Percentiles rank a stretch among this genome's conserved stretches.
Evolutionary conservation across 2,329 filamentous ascomycete species (phyloP).

Genomic region (Alternaria triticimaculans): DNA sequence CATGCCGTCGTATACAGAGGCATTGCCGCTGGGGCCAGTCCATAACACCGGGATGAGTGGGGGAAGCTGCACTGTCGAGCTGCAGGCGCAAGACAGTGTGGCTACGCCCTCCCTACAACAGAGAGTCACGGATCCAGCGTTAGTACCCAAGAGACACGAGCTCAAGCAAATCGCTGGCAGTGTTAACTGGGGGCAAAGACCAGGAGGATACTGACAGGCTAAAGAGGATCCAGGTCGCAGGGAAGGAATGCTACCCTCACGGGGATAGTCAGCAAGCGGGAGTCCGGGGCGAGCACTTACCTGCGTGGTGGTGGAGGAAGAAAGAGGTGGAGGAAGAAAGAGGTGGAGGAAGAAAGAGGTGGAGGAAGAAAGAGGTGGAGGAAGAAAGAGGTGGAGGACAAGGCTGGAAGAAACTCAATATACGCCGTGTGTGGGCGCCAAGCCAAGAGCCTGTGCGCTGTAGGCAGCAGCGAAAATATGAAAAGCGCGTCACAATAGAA

Average conservation of each 20-base stretch:
- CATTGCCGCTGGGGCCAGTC: not conserved
- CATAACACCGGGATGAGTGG: not conserved
- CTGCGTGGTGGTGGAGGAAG: not conserved
- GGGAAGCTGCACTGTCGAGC: not conserved
- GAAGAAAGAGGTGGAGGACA: not conserved
- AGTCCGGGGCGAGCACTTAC: not conserved
- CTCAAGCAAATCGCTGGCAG: not conserved
- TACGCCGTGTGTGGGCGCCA: not conserved
- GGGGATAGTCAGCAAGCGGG: not conserved
- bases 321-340: not conserved
- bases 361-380: no score
- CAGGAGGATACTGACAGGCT: not conserved
- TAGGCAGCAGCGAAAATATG: not conserved
- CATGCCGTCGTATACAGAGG: not conserved
- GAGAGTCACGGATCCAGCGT: not conserved
- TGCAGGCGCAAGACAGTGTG: not conserved
- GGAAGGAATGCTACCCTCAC: not conserved
- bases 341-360: not conserved
- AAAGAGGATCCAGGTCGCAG: not conserved
- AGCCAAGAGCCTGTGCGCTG: not conserved
- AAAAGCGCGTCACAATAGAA: not conserved
- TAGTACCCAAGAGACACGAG: not conserved
- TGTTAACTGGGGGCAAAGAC: not conserved
- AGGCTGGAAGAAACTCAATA: not conserved
- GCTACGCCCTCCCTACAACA: not conserved